Evolutionary conservation across 164 flowering plant species (phyloP).

Genomic region (Piper betle): DNA sequence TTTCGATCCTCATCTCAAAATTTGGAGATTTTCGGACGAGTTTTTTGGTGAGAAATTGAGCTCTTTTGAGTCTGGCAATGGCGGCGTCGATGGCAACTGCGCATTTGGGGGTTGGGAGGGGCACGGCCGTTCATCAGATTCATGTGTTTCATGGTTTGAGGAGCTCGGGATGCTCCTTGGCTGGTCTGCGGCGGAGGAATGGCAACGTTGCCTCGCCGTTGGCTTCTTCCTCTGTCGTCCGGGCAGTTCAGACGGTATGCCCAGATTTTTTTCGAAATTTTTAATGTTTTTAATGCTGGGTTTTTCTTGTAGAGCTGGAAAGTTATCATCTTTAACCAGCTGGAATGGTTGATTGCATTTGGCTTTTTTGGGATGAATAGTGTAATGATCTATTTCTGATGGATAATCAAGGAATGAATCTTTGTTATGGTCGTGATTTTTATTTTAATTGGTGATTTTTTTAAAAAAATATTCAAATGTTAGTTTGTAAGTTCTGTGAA

Average conservation of each 20-base stretch:
- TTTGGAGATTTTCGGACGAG: too few species aligned
- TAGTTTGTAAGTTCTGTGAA: neutral
- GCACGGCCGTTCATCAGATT: constrained; percentile 27
- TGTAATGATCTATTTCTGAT: too few species aligned
- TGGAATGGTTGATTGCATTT: too few species aligned
- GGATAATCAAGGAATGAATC: too few species aligned
- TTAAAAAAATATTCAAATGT: neutral
- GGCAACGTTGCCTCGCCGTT: constrained; percentile 4
- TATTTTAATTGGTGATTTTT: neutral
- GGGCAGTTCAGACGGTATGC: constrained; percentile 61
- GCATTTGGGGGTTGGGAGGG: constrained; percentile 24
- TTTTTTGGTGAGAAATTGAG: too few species aligned
- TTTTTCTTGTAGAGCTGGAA: too few species aligned
- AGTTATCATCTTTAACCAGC: neutral
- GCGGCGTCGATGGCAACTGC: constrained; percentile 55
- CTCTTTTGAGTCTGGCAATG: constrained; percentile 14
- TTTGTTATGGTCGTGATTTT: too few species aligned
- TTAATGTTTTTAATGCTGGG: too few species aligned
- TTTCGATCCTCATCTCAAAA: too few species aligned
- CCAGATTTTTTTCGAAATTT: neutral
- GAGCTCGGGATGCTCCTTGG: constrained; percentile 12
- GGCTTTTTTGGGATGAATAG: too few species aligned
- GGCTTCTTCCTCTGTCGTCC: constrained; percentile 20
- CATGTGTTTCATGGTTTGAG: constrained; percentile 42
- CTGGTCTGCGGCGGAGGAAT: constrained; percentile 16